These are phyloP conservation scores for Venturiaceae sp. DNA, from an alignment of 2,329 filamentous ascomycete species.

Conservation along the genomic window DNA sequence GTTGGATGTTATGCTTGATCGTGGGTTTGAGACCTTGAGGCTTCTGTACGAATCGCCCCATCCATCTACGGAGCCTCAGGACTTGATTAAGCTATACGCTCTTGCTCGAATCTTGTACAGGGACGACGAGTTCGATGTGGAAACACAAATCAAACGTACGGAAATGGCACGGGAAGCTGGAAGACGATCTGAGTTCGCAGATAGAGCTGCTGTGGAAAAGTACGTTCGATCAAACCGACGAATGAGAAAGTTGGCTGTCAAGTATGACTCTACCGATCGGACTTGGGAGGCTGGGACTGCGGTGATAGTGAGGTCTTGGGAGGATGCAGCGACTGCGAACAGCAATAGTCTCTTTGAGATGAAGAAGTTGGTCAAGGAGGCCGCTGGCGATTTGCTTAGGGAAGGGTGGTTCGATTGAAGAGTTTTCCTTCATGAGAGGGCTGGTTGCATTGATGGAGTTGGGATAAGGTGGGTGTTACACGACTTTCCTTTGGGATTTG, in stretches of 20 bases:
- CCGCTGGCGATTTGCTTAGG: background rate
- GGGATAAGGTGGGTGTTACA: too few species aligned
- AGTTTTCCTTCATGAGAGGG: too few species aligned
- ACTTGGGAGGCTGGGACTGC: background rate
- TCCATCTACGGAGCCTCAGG: background rate
- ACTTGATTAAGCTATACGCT: constrained; percentile 2
- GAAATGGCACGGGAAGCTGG: constrained; percentile 3
- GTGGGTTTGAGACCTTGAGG: background rate
- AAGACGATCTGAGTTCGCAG: background rate
- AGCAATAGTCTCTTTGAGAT: background rate
- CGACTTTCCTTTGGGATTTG: too few species aligned
- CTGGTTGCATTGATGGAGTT: too few species aligned
- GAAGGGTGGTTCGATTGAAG: background rate
- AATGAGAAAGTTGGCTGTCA: background rate
- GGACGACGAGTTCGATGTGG: constrained; percentile 7
- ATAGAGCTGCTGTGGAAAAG: constrained; percentile 3
- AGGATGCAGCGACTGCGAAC: background rate
- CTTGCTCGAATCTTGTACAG: background rate
- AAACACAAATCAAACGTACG: background rate
- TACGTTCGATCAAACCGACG: background rate
- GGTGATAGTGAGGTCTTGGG: background rate
- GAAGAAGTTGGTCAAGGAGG: background rate
- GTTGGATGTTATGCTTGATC: background rate
- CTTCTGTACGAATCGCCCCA: background rate
- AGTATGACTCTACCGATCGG: background rate